phyloP scores from a whole-genome alignment of 2,329 filamentous ascomycete genomes.

The Macrophomina phaseolina region DNA sequence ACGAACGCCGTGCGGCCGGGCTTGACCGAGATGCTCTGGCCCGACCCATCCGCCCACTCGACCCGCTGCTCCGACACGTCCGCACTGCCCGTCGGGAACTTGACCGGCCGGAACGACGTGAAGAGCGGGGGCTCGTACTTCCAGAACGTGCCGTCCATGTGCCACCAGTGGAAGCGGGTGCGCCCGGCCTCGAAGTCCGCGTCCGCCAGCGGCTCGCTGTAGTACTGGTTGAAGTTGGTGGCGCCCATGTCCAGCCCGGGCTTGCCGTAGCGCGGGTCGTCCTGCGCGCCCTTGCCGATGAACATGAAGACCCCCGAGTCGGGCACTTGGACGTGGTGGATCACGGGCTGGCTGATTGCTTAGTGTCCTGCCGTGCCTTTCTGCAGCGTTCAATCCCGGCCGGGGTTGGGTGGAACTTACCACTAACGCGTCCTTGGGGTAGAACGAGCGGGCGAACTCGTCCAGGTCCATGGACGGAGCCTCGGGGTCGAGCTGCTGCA shows the following conservation, averaged over 20 bases:
- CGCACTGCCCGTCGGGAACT: not conserved
- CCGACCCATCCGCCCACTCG: slow-evolving; percentile 3
- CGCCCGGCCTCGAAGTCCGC: slow-evolving; percentile 30
- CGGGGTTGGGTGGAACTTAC: slow-evolving; percentile 6
- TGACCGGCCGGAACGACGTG: not conserved
- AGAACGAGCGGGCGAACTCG: slow-evolving; percentile 50
- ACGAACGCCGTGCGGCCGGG: slow-evolving; percentile 10
- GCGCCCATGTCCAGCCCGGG: slow-evolving; percentile 5
- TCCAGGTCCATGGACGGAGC: slow-evolving; percentile 51
- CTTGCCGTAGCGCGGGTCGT: slow-evolving; percentile 11
- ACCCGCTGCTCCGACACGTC: not conserved
- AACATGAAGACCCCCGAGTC: not conserved
- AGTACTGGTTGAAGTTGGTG: slow-evolving; percentile 1
- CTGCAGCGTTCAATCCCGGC: too few species aligned
- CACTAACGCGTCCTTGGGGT: slow-evolving; percentile 49
- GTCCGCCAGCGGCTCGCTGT: slow-evolving; percentile 19
- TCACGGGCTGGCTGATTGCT: not conserved
- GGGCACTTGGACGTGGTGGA: not conserved
- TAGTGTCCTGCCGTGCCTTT: not conserved
- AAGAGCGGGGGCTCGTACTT: slow-evolving; percentile 25
- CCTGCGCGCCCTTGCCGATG: slow-evolving; percentile 18
- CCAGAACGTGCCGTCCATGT: slow-evolving; percentile 28
- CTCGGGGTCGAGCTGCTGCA: slow-evolving; percentile 50
- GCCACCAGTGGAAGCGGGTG: slow-evolving; percentile 29
- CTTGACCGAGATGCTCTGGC: not conserved